Conservation (phyloP, 1,139 yeast species). For the Hemisphaericaspora xylanilytica region DNA sequence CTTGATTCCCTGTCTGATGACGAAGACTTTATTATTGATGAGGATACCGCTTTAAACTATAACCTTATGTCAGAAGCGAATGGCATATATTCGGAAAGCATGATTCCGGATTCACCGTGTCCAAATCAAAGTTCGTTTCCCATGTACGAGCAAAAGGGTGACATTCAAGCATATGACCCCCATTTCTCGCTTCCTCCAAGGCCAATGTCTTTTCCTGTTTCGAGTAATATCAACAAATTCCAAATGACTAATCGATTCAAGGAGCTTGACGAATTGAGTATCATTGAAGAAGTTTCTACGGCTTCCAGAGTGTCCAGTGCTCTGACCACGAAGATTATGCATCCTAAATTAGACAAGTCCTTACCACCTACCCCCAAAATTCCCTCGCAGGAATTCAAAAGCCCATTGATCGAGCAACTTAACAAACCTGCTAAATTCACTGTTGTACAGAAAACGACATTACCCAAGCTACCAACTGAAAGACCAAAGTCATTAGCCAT, state of each 20-base stretch:
- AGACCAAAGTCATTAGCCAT: slow-evolving; percentile 8
- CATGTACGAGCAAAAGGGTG: no score
- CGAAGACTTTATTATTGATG: slow-evolving; percentile 15
- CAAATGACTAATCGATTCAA: slow-evolving; percentile 1
- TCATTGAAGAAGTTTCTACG: slow-evolving; percentile 42
- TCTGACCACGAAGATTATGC: slow-evolving; percentile 9
- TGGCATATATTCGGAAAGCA: background rate
- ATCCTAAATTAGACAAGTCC: background rate
- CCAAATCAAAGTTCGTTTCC: background rate
- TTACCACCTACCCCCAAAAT: background rate
- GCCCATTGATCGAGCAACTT: background rate
- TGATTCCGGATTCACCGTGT: background rate
- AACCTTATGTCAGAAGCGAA: background rate
- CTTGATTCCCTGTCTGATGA: slow-evolving; percentile 30
- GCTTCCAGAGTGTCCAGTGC: slow-evolving; percentile 33
- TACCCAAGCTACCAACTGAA: background rate
- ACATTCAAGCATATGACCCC: slow-evolving; percentile 5
- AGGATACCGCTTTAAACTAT: no score
- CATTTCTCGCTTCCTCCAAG: slow-evolving; percentile 16
- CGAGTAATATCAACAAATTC: slow-evolving; percentile 20
- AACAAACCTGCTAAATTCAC: background rate
- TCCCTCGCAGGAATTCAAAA: background rate
- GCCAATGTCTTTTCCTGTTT: slow-evolving; percentile 23
- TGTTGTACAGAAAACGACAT: slow-evolving; percentile 4
- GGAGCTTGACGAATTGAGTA: slow-evolving; percentile 36